Evolutionary conservation across 768 basidiomycete genomes (phyloP), one percentile per base, ranked within the genome.

Genomic region (Symmetrospora coprosmae): DNA sequence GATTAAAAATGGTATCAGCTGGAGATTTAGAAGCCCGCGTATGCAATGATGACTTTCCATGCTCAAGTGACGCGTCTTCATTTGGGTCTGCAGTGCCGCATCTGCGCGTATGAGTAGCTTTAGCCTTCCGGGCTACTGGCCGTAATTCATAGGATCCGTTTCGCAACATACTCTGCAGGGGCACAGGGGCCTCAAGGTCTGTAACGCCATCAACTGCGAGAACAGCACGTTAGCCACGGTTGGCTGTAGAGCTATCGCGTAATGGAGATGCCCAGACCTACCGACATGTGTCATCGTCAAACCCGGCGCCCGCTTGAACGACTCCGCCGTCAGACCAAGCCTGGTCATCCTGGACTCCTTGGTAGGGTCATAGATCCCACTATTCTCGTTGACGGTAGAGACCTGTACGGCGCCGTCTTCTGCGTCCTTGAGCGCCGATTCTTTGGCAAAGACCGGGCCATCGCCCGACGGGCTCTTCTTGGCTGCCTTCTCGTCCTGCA

Each of bases 261-360:
- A n/a, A 4, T 48, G 21, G 19, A 19, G 34, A 40, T 60, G 48
- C 16, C 40, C 55, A 25, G 64, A 46, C 19, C 35, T 63, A 63
- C 65, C 66, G 6, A 71, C 73, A 46, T n/a, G n/a, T n/a, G n/a
- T n/a, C n/a, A n/a, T n/a, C n/a, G 52, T 56, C 2, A 67, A 59
- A n/a, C 73, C 73, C 0, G 73, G 72, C 27, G 74, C 74, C 25
- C 70, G 69, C 66, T 73, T 73, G 71, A 72, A 73, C 17, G 68
- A 69, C 64, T 74, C 74, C n/a, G 62, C 55, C 61, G 60, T 73
- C 55, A 73, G 50, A 27, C 73, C 73, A 2, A 70, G 59, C 39
- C 50, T 64, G 0, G 73, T 74, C 63, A 59, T 59, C 39, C 66
- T 30, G 11, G 53, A 65, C 64, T 74, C 74, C 59, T 71, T 63